These are phyloP conservation scores for Barnettozyma californica DNA, from an alignment of 805 yeast genomes.

Conservation along the genomic window DNA sequence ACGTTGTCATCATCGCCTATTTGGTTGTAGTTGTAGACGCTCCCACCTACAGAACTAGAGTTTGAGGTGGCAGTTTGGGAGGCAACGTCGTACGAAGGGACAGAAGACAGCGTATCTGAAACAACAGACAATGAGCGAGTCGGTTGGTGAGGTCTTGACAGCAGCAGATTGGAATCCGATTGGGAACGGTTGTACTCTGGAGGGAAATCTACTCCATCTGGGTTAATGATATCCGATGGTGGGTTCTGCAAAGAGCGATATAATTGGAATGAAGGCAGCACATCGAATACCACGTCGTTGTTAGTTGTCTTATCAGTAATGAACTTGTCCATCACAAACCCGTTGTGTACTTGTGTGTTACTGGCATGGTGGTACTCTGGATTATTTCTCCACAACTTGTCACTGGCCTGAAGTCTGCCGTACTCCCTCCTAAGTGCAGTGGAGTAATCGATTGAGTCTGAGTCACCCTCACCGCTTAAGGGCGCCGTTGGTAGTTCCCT, in stretches of 20 bases:
- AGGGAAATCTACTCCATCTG: conserved; percentile 28
- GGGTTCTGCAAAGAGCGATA: conserved; percentile 42
- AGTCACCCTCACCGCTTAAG: conserved; percentile 3
- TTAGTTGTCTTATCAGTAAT: conserved; percentile 1
- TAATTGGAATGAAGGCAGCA: conserved; percentile 67
- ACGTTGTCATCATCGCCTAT: neutral
- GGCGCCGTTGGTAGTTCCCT: neutral
- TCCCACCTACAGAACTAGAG: neutral
- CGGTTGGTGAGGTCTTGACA: neutral
- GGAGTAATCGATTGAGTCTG: conserved; percentile 10
- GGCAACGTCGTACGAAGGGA: neutral
- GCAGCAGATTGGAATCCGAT: neutral
- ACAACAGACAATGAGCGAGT: neutral
- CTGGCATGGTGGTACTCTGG: neutral
- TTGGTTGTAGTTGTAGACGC: neutral
- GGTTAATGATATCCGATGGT: conserved; percentile 33
- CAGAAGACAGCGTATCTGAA: neutral
- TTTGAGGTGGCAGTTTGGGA: neutral
- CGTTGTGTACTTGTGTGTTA: conserved; percentile 4
- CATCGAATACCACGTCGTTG: conserved; percentile 36
- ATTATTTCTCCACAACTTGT: conserved; percentile 2
- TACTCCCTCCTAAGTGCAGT: conserved; percentile 9
- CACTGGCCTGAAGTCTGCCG: conserved; percentile 5
- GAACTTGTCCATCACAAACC: conserved; percentile 1
- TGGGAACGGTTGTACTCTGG: conserved; percentile 26